Base-by-base conservation (phyloP, 2,329 filamentous ascomycete genomes). In the Emydomyces testavorans region DNA sequence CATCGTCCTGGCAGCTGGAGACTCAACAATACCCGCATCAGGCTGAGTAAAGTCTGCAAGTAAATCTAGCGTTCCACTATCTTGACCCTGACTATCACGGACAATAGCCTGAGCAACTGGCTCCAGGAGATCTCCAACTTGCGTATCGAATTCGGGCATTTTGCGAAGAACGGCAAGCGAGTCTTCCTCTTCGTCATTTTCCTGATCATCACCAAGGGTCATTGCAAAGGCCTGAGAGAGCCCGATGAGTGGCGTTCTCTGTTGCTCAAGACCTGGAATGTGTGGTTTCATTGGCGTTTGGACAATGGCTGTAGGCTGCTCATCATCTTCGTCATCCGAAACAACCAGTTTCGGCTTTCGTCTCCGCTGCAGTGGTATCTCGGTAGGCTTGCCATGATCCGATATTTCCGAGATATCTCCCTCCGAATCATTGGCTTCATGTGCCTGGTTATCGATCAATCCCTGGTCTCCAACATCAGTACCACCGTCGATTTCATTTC, bases 181-280 rank as follows among this genome's bases (percentile, higher is more conserved):
- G 52, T 76, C 72, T 15, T 48, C 38, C 52, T 71, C 64, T 50
- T 73, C 60, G 13, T 56, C 61, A 13, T 65, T 64, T 2, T 62
- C 61, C 41, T 74, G 66, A 50, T 72, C 70, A 31, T 77, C 79
- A 40, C 85, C 87, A 79, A 95, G 83, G 1, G 88, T 94, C 10
- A 86, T 86, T 4, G 84, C 85, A 61, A 94, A 95, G 53, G 92
- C 90, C 58, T 94, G 89, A 0, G 87, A 93, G 37, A 94, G 73
- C 7, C 86, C 84, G 35, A 94, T 63, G 4, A 71, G 65, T 44
- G 67, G 58, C 34, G 63, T 60, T 11, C 4, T 38, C 60, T 61
- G 50, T 58, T 71, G 68, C 58, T 80, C 77, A 16, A 86, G 66
- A 1, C 80, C 81, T 2, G 82, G 83, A 50, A 86, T 83, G 13